Base-by-base conservation (phyloP, 179 eudicot genomes). In the Nepenthes alata region DNA sequence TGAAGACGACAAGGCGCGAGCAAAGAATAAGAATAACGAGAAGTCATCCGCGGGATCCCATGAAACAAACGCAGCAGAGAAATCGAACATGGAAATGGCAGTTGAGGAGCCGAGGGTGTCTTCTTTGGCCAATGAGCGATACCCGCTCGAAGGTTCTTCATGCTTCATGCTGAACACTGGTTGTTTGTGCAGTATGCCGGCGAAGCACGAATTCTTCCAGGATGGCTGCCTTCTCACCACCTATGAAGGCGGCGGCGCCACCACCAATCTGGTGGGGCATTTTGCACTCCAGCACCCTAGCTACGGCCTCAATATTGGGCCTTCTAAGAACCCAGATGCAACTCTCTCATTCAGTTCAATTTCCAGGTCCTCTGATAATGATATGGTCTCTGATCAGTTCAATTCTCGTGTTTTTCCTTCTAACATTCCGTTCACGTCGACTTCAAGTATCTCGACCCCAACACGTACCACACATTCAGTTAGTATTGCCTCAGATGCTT, bases 191-290 rank as follows among this genome's bases (percentile, higher is more conserved):
- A 37, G 11, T 52, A 37, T 63, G 35, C 55, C 71, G 8, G 59
- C 95, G 0, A 83, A 83, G 37, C 91, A 90, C 15, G 90, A 85
- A 39, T 87, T 90, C 56, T 85, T 90, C 74, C 76, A 75, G 0
- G 79, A 82, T 52, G 51, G 35, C 68, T 47, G 47, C 37, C 47
- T 47, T 45, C 11, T 47, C 53, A 41, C 75, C 16, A 47, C 72
- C 57, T 75, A 78, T 57, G 79, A 81, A 58, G 67, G 63, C 58
- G 51, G 78, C 56, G 67, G 63, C 58, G 51, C 77, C 56, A 60
- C 51, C 80, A 45, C 72, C 36, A 72, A 66, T 55, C 64, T 68
- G 53, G 54, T 57, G n/a, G 70, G 57, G 2, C 60, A 63, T 25
- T 63, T 73, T 35, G 68, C 80, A 47, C 71, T 81, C 51, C 77